Percentiles rank a stretch among this genome's conserved stretches.
phyloP scores from a whole-genome alignment of 257 asterid species.

The Agastache rugosa region DNA sequence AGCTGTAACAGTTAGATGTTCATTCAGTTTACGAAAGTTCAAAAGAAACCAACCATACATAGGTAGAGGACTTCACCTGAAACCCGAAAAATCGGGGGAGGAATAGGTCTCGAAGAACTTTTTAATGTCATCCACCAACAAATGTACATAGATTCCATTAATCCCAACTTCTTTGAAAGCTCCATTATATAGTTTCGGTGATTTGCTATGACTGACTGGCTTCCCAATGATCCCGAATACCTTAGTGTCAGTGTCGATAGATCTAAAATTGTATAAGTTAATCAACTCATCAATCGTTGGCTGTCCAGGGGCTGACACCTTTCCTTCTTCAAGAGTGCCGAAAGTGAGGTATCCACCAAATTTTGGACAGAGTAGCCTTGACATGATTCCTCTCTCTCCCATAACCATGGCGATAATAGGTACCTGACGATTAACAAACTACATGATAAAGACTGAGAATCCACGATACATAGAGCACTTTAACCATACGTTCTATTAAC shows the following conservation, averaged over 20 bases:
- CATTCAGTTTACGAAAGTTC: not conserved
- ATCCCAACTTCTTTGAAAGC: slow-evolving; percentile 77
- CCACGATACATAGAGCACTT: slow-evolving; percentile 21
- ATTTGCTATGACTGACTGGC: slow-evolving; percentile 96
- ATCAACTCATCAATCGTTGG: slow-evolving; percentile 87
- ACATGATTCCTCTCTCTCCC: slow-evolving; percentile 96
- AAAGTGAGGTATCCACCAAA: slow-evolving; percentile 97
- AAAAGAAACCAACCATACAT: slow-evolving; percentile 6
- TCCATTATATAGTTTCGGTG: slow-evolving; percentile 80
- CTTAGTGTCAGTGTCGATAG: slow-evolving; percentile 80
- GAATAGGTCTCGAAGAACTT: slow-evolving; percentile 75
- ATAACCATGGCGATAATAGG: slow-evolving; percentile 97
- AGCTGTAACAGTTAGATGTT: slow-evolving; percentile 54
- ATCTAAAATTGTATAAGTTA: slow-evolving; percentile 79
- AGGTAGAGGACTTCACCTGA: slow-evolving; percentile 66
- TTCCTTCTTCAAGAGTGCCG: slow-evolving; percentile 80
- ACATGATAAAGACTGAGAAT: slow-evolving; percentile 29
- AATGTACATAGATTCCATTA: slow-evolving; percentile 77
- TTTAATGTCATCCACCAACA: slow-evolving; percentile 81
- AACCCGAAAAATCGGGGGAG: slow-evolving; percentile 84
- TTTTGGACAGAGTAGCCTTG: slow-evolving; percentile 90
- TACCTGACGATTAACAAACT: slow-evolving; percentile 54
- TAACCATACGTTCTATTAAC: slow-evolving; percentile 18
- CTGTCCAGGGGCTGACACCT: slow-evolving; percentile 98
- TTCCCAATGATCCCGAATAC: slow-evolving; percentile 89